Base-by-base conservation (phyloP, 208 protist genomes). In the Spongospora subterranea region DNA sequence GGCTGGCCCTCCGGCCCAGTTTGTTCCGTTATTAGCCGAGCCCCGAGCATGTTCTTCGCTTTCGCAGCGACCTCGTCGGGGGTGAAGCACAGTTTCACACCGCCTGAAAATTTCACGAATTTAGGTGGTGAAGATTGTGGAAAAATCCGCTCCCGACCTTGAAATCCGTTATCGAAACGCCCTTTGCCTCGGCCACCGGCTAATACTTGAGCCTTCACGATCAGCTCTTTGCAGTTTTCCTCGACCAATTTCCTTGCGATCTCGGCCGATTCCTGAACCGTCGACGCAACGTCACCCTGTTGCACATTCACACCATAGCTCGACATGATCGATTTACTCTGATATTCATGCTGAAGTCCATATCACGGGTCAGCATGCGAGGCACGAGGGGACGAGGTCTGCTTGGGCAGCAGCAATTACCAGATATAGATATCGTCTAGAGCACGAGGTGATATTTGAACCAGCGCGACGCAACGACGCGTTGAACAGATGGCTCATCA, bases 161-260 rank as follows among this genome's bases (percentile, higher is more conserved):
- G 89, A n/a, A 91, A 91, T 41, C 89, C 89, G 32, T 91, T 91
- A 45, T 82, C 54, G 45, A 91, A 91, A 64, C 24, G 60, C 32
- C 89, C 89, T 93, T 98, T 98, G 32, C 99, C 99, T 94, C 99
- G 97, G 54, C 99, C 98, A 92, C 99, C 99, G 45, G 98, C 98
- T 39, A 99, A 97, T 92, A 99, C 90, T 71, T 94, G 93, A 40
- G 93, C 89, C 88, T 94, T 94, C 76, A 94, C 90, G n/a, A 94
- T 91, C 54, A 90, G 66, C 1, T 91, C 89, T 13, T 43, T 35
- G 35, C 17, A 6, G 71, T 82, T 82, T 35, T 82, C 71, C 6
- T 35, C 40, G 71, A 82, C n/a, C n/a, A 82, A n/a, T 13, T 43
- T 35, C 40, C n/a, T 35, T 20, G 71, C 71, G 35, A 82, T n/a